Evolutionary conservation across 257 asterid genomes (phyloP).

Genomic region (Nicotiana sylvestris): DNA sequence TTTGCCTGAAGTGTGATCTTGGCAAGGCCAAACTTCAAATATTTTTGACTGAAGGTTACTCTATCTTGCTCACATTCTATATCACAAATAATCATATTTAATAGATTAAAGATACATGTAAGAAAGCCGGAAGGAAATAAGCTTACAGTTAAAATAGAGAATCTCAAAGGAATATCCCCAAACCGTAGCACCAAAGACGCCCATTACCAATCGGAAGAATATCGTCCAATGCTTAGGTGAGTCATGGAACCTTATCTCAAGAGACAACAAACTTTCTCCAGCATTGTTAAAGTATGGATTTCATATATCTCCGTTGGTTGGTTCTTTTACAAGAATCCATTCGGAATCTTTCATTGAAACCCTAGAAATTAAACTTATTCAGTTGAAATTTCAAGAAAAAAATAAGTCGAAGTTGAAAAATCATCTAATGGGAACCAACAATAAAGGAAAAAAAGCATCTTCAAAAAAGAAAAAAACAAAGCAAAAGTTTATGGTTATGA

Average conservation of each 20-base stretch:
- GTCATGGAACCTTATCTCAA: conserved; percentile 54
- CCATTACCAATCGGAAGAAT: conserved; percentile 84
- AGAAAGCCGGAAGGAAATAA: neutral
- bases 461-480: no score
- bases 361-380: neutral
- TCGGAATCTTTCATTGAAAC: conserved; percentile 17
- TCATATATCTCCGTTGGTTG: conserved; percentile 50
- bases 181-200: conserved; percentile 70
- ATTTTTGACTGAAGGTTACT: no score
- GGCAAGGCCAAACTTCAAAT: no score
- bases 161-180: conserved; percentile 65
- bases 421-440: no score
- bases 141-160: conserved; percentile 65
- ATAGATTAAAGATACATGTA: no score
- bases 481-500: no score
- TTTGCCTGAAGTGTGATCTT: no score
- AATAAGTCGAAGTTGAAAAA: no score
- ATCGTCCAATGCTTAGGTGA: conserved; percentile 74
- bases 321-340: conserved; percentile 20
- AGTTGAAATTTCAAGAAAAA: no score
- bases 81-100: no score
- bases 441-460: no score
- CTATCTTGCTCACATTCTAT: no score
- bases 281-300: conserved; percentile 32
- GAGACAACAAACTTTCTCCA: conserved; percentile 26